Evolutionary conservation across 257 asterid species (phyloP).

Genomic region (Striga asiatica): DNA sequence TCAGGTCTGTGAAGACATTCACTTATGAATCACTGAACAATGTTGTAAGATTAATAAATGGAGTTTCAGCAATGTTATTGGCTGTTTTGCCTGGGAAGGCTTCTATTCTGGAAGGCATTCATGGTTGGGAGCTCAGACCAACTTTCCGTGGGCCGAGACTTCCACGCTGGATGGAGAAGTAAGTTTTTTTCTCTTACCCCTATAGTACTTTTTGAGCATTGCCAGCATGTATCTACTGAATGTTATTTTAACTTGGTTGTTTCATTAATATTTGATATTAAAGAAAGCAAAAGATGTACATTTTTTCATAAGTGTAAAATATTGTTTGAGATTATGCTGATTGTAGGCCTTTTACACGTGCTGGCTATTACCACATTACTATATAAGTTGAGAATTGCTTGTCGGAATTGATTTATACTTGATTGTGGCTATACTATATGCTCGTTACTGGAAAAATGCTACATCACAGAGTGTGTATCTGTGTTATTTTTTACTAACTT

Average conservation of each 20-base stretch:
- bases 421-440: too few species aligned
- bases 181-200: constrained; percentile 23
- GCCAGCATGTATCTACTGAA: neutral
- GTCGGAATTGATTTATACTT: neutral
- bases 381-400: neutral
- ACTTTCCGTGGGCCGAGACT: constrained; percentile 92
- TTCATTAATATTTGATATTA: too few species aligned
- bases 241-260: neutral
- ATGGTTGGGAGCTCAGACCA: constrained; percentile 99
- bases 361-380: too few species aligned
- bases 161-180: constrained; percentile 99
- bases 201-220: neutral
- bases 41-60: constrained; percentile 85
- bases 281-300: neutral
- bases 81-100: constrained; percentile 88
- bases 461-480: too few species aligned
- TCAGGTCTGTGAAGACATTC: constrained; percentile 93
- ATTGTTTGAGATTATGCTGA: neutral
- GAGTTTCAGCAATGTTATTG: constrained; percentile 76
- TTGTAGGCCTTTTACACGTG: neutral
- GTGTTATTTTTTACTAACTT: neutral
- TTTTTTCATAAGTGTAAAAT: neutral
- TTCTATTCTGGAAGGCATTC: constrained; percentile 91
- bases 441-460: too few species aligned
- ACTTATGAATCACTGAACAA: constrained; percentile 86